Base-by-base conservation (phyloP, 176 grass and related monocot species). In the Themeda triandra region DNA sequence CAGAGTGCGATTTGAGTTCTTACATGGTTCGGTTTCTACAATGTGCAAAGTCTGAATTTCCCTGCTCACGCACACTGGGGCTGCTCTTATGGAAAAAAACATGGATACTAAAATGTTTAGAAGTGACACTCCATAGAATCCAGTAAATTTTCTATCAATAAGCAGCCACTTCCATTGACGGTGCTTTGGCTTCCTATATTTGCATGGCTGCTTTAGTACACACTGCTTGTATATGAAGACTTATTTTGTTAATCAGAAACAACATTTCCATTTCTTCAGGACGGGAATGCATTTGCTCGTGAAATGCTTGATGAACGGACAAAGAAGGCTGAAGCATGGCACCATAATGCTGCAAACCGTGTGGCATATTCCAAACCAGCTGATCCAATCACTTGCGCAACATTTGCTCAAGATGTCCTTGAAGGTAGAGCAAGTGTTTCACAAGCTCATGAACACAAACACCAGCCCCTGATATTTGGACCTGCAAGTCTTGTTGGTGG, bases 341-440 rank as follows among this genome's bases (percentile, higher is more conserved):
- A 99, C 67, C 86, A 81, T 40, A 94, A 89, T 84, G 91, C 93
- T 83, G 86, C 96, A 39, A 91, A 33, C 39, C 84, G 73, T 78
- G 86, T 40, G 45, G 81, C 84, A 35, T 92, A 94, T 69, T 85
- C 77, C 59, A 99, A 96, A 78, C 93, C 93, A 84, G 91, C 87
- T 48, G 93, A 95, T 36, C 96, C 96, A 70, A 99, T 99, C 83
- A 95, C 93, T 35, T 99, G 96, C 13, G 93, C 96, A 33, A 92
- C 96, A 41, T 99, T 99, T 89, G 93, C 96, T 83, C 96, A 96
- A 86, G 96, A 99, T 15, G 93, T 99, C 24, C 86, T 99, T 83
- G 96, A 99, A 92, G 93, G 96, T 33, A 84, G 96, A 84, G 93
- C 91, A 81, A 92, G 87, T 31, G 70, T 96, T 79, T 93, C 96